Evolutionary conservation across 257 asterid genomes (phyloP).

Genomic region (Solanum chiquidenum): DNA sequence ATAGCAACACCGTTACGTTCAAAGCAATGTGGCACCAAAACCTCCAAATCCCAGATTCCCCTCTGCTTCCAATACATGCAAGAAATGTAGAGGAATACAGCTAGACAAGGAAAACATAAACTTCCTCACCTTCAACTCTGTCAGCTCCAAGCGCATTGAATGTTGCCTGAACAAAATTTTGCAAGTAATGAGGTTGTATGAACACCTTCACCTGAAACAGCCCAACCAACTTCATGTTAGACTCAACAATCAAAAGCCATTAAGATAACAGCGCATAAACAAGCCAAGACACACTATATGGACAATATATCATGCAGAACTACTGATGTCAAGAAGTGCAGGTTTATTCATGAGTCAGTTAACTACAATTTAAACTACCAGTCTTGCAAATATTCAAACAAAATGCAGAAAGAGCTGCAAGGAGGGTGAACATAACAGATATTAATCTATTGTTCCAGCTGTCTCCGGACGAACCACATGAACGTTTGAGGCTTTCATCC

Average conservation of each 20-base stretch:
- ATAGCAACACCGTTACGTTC: background rate
- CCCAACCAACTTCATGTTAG: conserved; percentile 12
- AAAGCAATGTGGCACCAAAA: background rate
- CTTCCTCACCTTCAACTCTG: conserved; percentile 52
- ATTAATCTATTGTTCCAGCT: background rate
- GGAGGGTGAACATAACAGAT: background rate
- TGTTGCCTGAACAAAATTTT: conserved; percentile 84
- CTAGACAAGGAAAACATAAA: background rate
- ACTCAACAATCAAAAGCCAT: background rate
- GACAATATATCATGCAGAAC: background rate
- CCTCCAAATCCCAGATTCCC: background rate
- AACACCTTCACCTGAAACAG: conserved; percentile 84
- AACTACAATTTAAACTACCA: background rate
- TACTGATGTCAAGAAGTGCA: background rate
- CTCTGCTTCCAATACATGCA: background rate
- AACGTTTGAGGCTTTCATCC: background rate
- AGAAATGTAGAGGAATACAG: background rate
- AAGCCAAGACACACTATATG: background rate
- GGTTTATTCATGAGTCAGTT: background rate
- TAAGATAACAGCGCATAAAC: background rate
- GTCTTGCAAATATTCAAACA: background rate
- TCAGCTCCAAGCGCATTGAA: conserved; percentile 86
- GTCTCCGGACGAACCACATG: background rate
- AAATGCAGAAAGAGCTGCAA: background rate
- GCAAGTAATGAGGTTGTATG: conserved; percentile 74